Evolutionary conservation across 805 yeast species (phyloP).

Genomic region (Candida nemodendra): DNA sequence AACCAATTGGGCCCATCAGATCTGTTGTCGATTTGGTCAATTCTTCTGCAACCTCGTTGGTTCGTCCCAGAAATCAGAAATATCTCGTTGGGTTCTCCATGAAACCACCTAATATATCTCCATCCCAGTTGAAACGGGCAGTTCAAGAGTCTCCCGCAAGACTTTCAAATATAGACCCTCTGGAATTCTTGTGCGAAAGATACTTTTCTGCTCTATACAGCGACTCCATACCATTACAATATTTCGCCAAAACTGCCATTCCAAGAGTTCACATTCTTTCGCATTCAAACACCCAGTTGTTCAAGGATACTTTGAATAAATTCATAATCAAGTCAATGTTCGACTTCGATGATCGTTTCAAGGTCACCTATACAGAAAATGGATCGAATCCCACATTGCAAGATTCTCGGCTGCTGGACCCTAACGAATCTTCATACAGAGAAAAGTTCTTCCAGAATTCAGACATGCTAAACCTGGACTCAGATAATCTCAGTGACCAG

Average conservation of each 20-base stretch:
- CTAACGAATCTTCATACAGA: constrained; percentile 13
- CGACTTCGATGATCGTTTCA: constrained; percentile 23
- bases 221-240: constrained; percentile 26
- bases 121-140: background rate
- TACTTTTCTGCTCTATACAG: constrained; percentile 30
- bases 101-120: constrained; percentile 9
- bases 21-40: too few relatives aligned
- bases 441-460: constrained; percentile 1
- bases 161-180: constrained; percentile 25
- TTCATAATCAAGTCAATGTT: constrained; percentile 19
- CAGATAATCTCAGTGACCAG: constrained; percentile 4
- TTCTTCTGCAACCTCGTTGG: too few relatives aligned
- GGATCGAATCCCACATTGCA: background rate
- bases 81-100: constrained; percentile 4
- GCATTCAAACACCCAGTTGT: constrained; percentile 21
- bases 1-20: too few relatives aligned
- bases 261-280: constrained; percentile 30
- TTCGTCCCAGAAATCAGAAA: too few relatives aligned
- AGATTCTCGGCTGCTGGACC: constrained; percentile 7
- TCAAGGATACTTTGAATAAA: constrained; percentile 17
- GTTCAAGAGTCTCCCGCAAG: constrained; percentile 11
- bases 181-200: constrained; percentile 25
- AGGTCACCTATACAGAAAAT: background rate
- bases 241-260: constrained; percentile 32
- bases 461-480: constrained; percentile 5